phyloP scores from a whole-genome alignment of 2,329 filamentous ascomycete genomes.

The Anthostomella pinea region DNA sequence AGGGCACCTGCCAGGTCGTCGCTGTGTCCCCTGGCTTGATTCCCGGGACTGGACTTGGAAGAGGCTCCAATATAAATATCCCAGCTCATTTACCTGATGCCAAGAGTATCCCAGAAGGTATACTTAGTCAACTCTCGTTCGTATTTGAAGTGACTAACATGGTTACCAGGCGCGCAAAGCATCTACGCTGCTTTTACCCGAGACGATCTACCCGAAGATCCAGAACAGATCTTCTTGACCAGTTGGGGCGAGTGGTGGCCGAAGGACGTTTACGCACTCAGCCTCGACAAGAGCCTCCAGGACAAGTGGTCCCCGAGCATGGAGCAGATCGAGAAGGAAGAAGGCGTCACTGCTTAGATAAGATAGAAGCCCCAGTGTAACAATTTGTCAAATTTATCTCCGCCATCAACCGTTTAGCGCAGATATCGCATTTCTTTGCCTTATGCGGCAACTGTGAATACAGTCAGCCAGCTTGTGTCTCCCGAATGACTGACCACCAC shows the following conservation, averaged over 20 bases:
- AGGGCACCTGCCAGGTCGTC: constrained; percentile 42
- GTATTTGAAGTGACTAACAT: background rate
- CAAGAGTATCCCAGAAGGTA: constrained; percentile 46
- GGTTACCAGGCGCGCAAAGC: constrained; percentile 40
- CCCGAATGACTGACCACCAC: too few species aligned
- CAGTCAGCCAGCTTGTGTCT: too few species aligned
- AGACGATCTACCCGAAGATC: constrained; percentile 48
- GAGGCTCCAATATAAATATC: constrained; percentile 30
- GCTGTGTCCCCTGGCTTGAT: constrained; percentile 54
- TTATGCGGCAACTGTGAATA: too few species aligned
- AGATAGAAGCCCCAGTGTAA: background rate
- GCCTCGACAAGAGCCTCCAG: constrained; percentile 46
- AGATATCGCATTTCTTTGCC: too few species aligned
- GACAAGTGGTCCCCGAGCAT: constrained; percentile 49
- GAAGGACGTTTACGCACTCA: constrained; percentile 39
- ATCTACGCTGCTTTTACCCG: constrained; percentile 43
- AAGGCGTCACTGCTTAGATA: constrained; percentile 21
- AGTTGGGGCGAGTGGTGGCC: constrained; percentile 58
- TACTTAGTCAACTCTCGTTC: constrained; percentile 1
- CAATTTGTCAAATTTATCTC: too few species aligned
- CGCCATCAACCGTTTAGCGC: too few species aligned
- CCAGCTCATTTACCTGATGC: constrained; percentile 41
- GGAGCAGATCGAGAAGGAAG: constrained; percentile 47
- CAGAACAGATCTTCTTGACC: constrained; percentile 51
- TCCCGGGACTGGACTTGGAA: constrained; percentile 43